Base-by-base conservation (phyloP, 116 monocot species). In the Zostera marina region DNA sequence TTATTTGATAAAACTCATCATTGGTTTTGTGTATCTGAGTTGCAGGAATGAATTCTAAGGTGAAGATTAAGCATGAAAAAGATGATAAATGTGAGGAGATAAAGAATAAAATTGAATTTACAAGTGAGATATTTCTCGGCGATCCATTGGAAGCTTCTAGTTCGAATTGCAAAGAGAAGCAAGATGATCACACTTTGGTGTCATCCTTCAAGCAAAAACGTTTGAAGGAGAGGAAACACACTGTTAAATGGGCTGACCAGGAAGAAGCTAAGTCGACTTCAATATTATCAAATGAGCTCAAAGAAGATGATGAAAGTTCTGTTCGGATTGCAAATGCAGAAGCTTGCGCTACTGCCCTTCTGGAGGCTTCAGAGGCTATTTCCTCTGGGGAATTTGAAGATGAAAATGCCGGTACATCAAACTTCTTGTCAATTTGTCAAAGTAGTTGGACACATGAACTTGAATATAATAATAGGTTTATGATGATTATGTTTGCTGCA, bases 201-300 rank as follows among this genome's bases (percentile, higher is more conserved):
- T 73, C 98, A 22, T 90, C 80, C 9, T 59, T 98, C 58, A 98
- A 79, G 66, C 56, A 43, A 66, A 46, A 63, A 24, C 43, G 61
- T 25, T 48, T 69, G 7, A 86, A 70, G 56, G 52, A 22, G n/a
- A 42, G 41, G 22, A 72, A 58, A 3, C 45, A 42, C n/a, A 66
- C 62, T 64, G 78, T 98, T 53, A 90, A 66, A 65, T 98, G 98
- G 90, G 83, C 86, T 43, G 90, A 89, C 51, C 71, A 73, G 62
- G 53, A 52, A 16, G 17, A 64, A 58, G 51, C 16, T 11, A 43
- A 56, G 47, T 5, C 32, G 32, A 20, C 26, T 69, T 48, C 5
- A 23, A 41, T n/a, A 60, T 38, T n/a, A 60, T 38, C 60, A 12
- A 19, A 13, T 22, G 61, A 38, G 22, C 1, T 53, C 47, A 59